Base-by-base conservation (phyloP, 768 basidiomycete genomes). In the Coprinellus aureogranulatus region DNA sequence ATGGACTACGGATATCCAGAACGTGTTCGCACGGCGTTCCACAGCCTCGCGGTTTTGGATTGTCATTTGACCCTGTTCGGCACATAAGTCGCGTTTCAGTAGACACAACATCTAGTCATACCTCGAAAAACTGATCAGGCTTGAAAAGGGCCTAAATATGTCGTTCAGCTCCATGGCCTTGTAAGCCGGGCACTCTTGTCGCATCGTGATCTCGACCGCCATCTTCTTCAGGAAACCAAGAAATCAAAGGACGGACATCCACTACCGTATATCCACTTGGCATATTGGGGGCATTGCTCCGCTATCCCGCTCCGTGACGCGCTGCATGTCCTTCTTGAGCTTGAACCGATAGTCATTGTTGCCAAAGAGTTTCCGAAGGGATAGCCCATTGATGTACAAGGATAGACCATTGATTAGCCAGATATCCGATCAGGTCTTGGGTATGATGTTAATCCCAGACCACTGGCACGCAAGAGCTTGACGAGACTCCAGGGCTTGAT, bases 21-120 rank as follows among this genome's bases (percentile, higher is more conserved):
- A 99, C 93, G 68, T 99, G 97, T 69, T 99, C 97, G 68, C 98
- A 98, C 0, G 97, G 96, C 37, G 97, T 98, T 2, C 96, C 97
- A 68, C 97, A 0, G 96, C 97, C 77, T 99, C 97, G 67, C 98
- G 96, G 52, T 98, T 97, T 28, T 97, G 92, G 58, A 99, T 89
- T 26, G 97, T 98, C 89, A 99, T 93, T 79, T 94, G 92, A 18
- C 97, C 97, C 87, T 94, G 51, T 54, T 55, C 4, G 22, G 46
- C 10, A 42, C 46, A 26, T 8, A 28, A 55, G 25, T 9, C 46
- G 16, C 27, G 20, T 9, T 16, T 22, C 16, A 22, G 12, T 14
- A 12, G 18, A 4, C 27, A 28, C 28, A 26, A 31, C 2, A 8
- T 12, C 1, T 39, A 44, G 23, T 23, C 77, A 18, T 58, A 92